A percentile compares a stretch with the other conserved stretches of the same genome.
Conservation (phyloP, 495 filamentous ascomycete genomes). For the Aspergillus coremiiformis region DNA sequence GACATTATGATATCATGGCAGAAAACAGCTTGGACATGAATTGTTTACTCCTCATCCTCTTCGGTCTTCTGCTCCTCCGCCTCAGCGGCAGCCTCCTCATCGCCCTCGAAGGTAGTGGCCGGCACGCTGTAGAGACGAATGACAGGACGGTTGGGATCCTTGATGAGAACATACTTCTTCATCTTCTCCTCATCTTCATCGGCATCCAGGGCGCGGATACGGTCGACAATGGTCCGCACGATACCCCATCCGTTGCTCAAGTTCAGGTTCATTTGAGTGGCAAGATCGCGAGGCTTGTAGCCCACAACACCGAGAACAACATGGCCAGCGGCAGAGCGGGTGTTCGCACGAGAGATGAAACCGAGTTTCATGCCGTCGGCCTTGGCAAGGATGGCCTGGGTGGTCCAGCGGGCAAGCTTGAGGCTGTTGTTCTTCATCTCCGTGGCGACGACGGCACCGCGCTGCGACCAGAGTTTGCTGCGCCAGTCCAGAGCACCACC, state of each 20-base stretch:
- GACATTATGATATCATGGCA: conserved; percentile 10
- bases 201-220: conserved; percentile 53
- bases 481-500: conserved; percentile 95
- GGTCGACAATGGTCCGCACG: conserved; percentile 92
- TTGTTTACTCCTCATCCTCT: conserved; percentile 32
- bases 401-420: conserved; percentile 96
- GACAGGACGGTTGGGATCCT: conserved; percentile 93
- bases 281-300: conserved; percentile 96
- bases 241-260: conserved; percentile 98
- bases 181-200: conserved; percentile 63
- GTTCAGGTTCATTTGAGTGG: conserved; percentile 94
- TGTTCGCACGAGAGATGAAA: conserved; percentile 91
- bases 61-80: conserved; percentile 22
- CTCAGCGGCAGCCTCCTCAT: conserved; percentile 45
- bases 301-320: conserved; percentile 91
- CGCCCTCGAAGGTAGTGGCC: conserved; percentile 77
- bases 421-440: conserved; percentile 99
- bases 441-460: conserved; percentile 95
- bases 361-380: conserved; percentile 97
- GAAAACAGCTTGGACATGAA: conserved; percentile 12
- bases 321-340: conserved; percentile 81
- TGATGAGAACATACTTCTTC: conserved; percentile 60
- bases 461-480: conserved; percentile 81
- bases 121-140: conserved; percentile 91
- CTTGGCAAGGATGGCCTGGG: conserved; percentile 89